Base-by-base conservation (phyloP, 1,284 basidiomycete genomes). In the Trichosporon coremiiforme region DNA sequence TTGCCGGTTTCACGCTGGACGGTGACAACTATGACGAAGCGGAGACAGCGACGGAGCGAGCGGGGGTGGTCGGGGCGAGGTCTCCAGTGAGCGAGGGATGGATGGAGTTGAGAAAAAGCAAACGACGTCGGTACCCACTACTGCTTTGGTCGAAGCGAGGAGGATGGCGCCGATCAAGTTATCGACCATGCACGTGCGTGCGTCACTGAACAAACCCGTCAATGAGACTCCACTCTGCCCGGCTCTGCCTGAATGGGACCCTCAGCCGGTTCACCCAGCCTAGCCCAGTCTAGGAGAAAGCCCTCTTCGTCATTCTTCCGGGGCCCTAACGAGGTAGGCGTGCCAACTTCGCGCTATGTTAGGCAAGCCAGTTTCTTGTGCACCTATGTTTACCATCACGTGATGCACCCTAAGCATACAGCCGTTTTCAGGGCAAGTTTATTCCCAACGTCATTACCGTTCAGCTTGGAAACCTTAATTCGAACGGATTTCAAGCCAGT, bases 171-270 rank as follows among this genome's bases (percentile, higher is more conserved):
- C 57, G 57, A 62, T 62, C 57, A 62, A 62, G 57, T 33, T 62
- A 62, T 33, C 57, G 31, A 31, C 53, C 50, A 66, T 66, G 65
- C 65, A 66, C 65, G 65, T 66, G 65, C 65, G 65, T 66, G 65
- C 65, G 65, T 66, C 65, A 66, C 57, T 62, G 57, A 33, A 33
- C 57, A 31, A 62, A 62, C 57, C 25, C 57, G 57, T 62, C 57
- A 33, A 22, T 33, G 29, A 31, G 57, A 33, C 57, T 62, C 57
- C 57, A 60, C 50, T 13, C 20, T 53, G 20, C 50, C 45, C 45
- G 50, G 50, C 50, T 45, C 17, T n/a, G 41, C 17, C 41, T 45
- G 17, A 45, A 45, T n/a, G 17, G 25, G 25, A 25, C 25, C 25
- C 25, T 25, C 25, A 25, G 25, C 25, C 25, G 25, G 25, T 12